Base-by-base conservation (phyloP, 2,329 filamentous ascomycete genomes). In the Fusarium armeniacum region DNA sequence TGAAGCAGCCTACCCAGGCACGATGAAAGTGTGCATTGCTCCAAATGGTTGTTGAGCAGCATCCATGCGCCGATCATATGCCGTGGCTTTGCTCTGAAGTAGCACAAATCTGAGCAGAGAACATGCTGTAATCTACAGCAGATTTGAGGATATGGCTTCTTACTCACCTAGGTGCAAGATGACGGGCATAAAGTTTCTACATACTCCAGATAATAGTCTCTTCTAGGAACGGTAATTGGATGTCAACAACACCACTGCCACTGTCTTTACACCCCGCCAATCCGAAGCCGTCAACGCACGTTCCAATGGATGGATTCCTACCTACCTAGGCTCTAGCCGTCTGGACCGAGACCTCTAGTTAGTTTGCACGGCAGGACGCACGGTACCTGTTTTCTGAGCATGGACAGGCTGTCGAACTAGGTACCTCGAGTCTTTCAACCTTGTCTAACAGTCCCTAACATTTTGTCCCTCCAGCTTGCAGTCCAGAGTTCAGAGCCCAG, bases 31-130 rank as follows among this genome's bases (percentile, higher is more conserved):
- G 44, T 43, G 20, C 32, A 44, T 58, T 41, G 32, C 49, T 35
- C 58, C 43, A 41, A 41, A 52, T 67, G 58, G 33, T 44, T 47
- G 46, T 40, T 55, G 52, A 67, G 49, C 35, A 47, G 28, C 32
- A 69, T 45, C 62, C 67, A 69, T 69, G 67, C 28, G 67, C 67
- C 67, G 67, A 70, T 69, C 67, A 69, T 58, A 30, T 40, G 35
- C 33, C 30, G 44, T 46, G 46, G 58, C 38, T 46, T 43, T 44
- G n/a, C 22, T 40, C 32, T 68, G 40, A 41, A 15, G 41, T 53
- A 44, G 36, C 45, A 57, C 58, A 35, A 38, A 40, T 65, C 60
- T 40, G 26, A 26, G 46, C 28, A 32, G 58, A 33, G 22, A 22
- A 22, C 22, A 40, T 38, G 22, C 33, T 41, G 16, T 35, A 30